phyloP scores from a whole-genome alignment of 2,329 filamentous ascomycete species.

The Tolypocladium capitatum region DNA sequence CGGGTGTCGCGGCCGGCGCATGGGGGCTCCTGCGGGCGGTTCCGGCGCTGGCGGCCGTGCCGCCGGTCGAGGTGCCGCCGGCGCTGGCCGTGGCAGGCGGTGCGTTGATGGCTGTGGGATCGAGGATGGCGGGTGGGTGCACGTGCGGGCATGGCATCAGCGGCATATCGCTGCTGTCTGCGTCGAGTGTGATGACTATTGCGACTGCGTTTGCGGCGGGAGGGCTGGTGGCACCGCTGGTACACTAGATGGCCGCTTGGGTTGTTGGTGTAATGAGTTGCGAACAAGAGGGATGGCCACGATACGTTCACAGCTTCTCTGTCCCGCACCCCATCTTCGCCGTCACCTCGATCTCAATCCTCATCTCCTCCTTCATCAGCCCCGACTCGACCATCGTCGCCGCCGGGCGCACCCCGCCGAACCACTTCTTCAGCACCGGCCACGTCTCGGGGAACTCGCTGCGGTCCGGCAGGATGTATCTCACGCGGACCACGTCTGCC shows the following conservation, averaged over 20 bases:
- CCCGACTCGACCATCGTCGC: slow-evolving; percentile 39
- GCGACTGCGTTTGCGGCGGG: slow-evolving; percentile 43
- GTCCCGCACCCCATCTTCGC: slow-evolving; percentile 17
- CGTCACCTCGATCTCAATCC: slow-evolving; percentile 30
- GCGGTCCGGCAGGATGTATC: slow-evolving; percentile 36
- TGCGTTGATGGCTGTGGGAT: slow-evolving; percentile 42
- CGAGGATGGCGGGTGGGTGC: slow-evolving; percentile 51
- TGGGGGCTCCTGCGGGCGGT: slow-evolving; percentile 20
- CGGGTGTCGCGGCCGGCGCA: slow-evolving; percentile 35
- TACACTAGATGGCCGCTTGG: slow-evolving; percentile 7
- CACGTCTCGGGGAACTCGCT: slow-evolving; percentile 34
- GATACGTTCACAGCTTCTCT: background rate
- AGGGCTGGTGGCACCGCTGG: slow-evolving; percentile 14
- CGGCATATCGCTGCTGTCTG: slow-evolving; percentile 48
- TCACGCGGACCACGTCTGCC: slow-evolving; percentile 35
- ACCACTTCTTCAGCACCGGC: slow-evolving; percentile 35
- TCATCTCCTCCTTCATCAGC: slow-evolving; percentile 36
- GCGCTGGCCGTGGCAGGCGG: slow-evolving; percentile 38
- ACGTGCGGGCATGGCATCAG: slow-evolving; percentile 58
- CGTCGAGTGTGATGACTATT: slow-evolving; percentile 50
- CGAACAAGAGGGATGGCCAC: background rate
- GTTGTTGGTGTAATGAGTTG: background rate
- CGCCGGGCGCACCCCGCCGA: slow-evolving; percentile 35
- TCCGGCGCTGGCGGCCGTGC: slow-evolving; percentile 15
- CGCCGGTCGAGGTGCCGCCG: slow-evolving; percentile 19